phyloP scores from a whole-genome alignment of 208 protist genomes.

The Crithidia acanthocephali region DNA sequence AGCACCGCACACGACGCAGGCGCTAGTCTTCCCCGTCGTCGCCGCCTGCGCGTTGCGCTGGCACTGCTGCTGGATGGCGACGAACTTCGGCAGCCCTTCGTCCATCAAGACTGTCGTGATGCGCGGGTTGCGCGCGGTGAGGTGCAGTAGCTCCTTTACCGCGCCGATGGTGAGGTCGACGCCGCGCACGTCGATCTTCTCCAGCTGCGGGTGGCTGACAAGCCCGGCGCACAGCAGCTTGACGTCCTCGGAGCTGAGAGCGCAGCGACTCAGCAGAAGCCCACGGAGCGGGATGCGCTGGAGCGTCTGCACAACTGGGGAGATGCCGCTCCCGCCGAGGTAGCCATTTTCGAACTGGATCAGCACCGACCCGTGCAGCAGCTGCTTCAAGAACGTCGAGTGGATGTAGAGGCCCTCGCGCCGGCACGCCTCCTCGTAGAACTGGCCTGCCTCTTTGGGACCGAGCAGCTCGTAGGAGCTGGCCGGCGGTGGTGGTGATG shows the following conservation, averaged over 20 bases:
- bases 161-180: constrained; percentile 53
- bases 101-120: constrained; percentile 74
- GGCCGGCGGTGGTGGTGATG: not conserved
- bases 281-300: constrained; percentile 49
- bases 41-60: constrained; percentile 49
- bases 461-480: constrained; percentile 30
- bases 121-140: constrained; percentile 54
- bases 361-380: constrained; percentile 45
- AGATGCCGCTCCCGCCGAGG: constrained; percentile 74
- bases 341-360: constrained; percentile 86
- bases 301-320: constrained; percentile 73
- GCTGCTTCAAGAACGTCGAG: constrained; percentile 68
- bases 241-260: constrained; percentile 56
- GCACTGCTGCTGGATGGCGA: constrained; percentile 72
- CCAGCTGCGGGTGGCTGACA: constrained; percentile 56
- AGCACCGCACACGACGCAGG: constrained; percentile 61
- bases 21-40: constrained; percentile 29
- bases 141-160: constrained; percentile 58
- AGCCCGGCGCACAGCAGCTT: constrained; percentile 56
- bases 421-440: constrained; percentile 66
- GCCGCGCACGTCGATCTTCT: constrained; percentile 78
- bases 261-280: constrained; percentile 58
- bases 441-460: constrained; percentile 38
- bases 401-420: constrained; percentile 29
- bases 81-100: constrained; percentile 63